Evolutionary conservation across 371 early-diverging fungal species (phyloP).

Genomic region (Actinomortierella ambigua): DNA sequence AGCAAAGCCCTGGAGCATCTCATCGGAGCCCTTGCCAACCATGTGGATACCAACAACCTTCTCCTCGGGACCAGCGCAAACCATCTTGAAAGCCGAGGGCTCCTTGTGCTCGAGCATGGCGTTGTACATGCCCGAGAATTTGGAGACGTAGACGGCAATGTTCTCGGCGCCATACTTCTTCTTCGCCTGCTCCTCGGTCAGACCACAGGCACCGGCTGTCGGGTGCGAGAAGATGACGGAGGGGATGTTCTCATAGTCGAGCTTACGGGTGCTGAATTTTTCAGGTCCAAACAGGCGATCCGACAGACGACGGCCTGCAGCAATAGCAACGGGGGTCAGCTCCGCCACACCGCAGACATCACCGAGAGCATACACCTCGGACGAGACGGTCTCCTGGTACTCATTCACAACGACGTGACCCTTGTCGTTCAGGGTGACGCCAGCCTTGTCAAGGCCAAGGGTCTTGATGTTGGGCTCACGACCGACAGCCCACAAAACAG

Average conservation of each 20-base stretch:
- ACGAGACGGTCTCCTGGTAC: slow-evolving; percentile 80
- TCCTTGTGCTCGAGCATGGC: slow-evolving; percentile 88
- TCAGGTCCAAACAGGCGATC: slow-evolving; percentile 92
- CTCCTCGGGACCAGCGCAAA: slow-evolving; percentile 86
- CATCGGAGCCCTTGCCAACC: slow-evolving; percentile 92
- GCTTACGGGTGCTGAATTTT: slow-evolving; percentile 66
- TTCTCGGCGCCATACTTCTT: slow-evolving; percentile 77
- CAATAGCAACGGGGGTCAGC: slow-evolving; percentile 97
- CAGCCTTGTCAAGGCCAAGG: slow-evolving; percentile 72
- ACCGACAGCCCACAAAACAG: slow-evolving; percentile 89
- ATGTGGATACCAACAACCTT: slow-evolving; percentile 97
- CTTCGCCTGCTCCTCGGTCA: slow-evolving; percentile 86
- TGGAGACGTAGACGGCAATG: slow-evolving; percentile 83
- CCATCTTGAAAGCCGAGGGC: slow-evolving; percentile 87
- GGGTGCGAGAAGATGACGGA: slow-evolving; percentile 98
- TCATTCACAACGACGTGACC: slow-evolving; percentile 83
- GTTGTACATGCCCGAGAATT: slow-evolving; percentile 93
- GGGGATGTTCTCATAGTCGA: slow-evolving; percentile 94
- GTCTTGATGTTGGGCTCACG: slow-evolving; percentile 76
- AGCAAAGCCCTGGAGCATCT: slow-evolving; percentile 96
- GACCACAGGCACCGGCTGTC: slow-evolving; percentile 87
- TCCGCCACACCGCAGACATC: slow-evolving; percentile 93
- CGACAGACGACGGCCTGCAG: slow-evolving; percentile 91
- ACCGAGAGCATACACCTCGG: slow-evolving; percentile 88
- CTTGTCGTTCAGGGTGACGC: slow-evolving; percentile 63